These are phyloP conservation scores for Aspergillus pseudoterreus DNA, from an alignment of 2,329 filamentous ascomycete species.

Conservation along the genomic window DNA sequence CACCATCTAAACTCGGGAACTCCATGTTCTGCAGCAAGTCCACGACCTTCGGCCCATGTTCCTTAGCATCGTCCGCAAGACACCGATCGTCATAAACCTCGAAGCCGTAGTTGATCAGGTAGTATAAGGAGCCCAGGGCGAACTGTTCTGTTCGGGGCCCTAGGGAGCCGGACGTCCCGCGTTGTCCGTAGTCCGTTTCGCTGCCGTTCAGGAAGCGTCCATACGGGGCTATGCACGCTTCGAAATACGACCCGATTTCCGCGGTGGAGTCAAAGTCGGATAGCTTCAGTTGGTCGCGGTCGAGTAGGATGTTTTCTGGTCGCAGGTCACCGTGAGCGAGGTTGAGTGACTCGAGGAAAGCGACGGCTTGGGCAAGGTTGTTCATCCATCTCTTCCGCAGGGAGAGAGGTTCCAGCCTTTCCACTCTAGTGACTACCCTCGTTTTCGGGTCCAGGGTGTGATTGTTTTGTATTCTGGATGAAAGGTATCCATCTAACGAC, in stretches of 20 bases:
- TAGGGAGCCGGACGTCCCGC: slow-evolving; percentile 18
- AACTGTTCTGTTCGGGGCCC: slow-evolving; percentile 30
- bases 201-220: slow-evolving; percentile 23
- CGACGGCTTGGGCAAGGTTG: slow-evolving; percentile 27
- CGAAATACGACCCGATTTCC: slow-evolving; percentile 20
- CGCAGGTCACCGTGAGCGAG: slow-evolving; percentile 31
- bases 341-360: slow-evolving; percentile 30
- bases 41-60: slow-evolving; percentile 20
- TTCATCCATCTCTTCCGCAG: slow-evolving; percentile 30
- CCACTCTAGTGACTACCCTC: slow-evolving; percentile 20
- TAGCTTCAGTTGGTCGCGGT: slow-evolving; percentile 26
- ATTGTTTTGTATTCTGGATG: slow-evolving; percentile 21
- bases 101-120: slow-evolving; percentile 30
- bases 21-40: slow-evolving; percentile 22
- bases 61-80: slow-evolving; percentile 20
- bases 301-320: slow-evolving; percentile 29
- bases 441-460: slow-evolving; percentile 19
- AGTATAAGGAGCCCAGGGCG: slow-evolving; percentile 28
- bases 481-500: slow-evolving; percentile 19
- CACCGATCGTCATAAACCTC: slow-evolving; percentile 26
- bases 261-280: slow-evolving; percentile 28
- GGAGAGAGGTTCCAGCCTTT: slow-evolving; percentile 22
- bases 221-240: slow-evolving; percentile 22
- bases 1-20: slow-evolving; percentile 22
- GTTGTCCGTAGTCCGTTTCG: slow-evolving; percentile 15